Conservation (phyloP, 495 filamentous ascomycete genomes). For the Penicillium manginii region DNA sequence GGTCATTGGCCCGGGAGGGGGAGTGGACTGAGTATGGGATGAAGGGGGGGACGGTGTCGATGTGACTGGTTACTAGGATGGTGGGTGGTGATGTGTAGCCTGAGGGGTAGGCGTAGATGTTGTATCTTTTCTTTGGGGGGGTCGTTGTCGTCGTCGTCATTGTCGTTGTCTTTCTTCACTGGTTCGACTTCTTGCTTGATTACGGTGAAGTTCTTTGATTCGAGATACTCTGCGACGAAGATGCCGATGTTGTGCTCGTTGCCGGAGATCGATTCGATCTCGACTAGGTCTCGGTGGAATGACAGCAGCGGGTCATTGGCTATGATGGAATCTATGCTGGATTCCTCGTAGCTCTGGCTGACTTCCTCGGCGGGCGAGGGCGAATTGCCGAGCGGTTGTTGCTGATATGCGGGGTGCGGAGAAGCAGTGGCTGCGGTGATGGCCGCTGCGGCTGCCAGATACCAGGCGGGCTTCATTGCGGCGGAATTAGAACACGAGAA, state of each 20-base stretch:
- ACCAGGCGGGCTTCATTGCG: conserved; percentile 29
- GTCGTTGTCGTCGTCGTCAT: conserved; percentile 4
- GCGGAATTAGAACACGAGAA: neutral
- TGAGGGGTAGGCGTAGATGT: conserved; percentile 78
- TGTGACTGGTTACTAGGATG: conserved; percentile 75
- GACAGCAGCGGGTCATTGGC: conserved; percentile 61
- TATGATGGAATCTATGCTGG: conserved; percentile 33
- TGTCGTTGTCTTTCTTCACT: conserved; percentile 20
- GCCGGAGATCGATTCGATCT: conserved; percentile 74
- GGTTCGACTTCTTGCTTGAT: conserved; percentile 58
- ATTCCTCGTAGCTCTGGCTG: conserved; percentile 2
- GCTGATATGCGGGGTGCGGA: conserved; percentile 38
- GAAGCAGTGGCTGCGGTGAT: conserved; percentile 31
- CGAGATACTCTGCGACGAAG: conserved; percentile 71
- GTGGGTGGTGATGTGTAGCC: conserved; percentile 55
- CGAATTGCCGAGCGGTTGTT: conserved; percentile 22
- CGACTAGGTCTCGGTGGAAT: conserved; percentile 76
- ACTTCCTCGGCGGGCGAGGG: conserved; percentile 1
- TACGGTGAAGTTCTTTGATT: conserved; percentile 65
- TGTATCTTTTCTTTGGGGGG: conserved; percentile 59
- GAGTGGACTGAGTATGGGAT: conserved; percentile 56
- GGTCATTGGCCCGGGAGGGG: too few relatives aligned
- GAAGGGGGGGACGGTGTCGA: conserved; percentile 71
- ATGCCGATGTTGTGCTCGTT: conserved; percentile 70
- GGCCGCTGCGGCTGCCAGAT: conserved; percentile 27